These are phyloP conservation scores for Nyctanthes arbortristis DNA, from an alignment of 257 asterid species.

Conservation along the genomic window DNA sequence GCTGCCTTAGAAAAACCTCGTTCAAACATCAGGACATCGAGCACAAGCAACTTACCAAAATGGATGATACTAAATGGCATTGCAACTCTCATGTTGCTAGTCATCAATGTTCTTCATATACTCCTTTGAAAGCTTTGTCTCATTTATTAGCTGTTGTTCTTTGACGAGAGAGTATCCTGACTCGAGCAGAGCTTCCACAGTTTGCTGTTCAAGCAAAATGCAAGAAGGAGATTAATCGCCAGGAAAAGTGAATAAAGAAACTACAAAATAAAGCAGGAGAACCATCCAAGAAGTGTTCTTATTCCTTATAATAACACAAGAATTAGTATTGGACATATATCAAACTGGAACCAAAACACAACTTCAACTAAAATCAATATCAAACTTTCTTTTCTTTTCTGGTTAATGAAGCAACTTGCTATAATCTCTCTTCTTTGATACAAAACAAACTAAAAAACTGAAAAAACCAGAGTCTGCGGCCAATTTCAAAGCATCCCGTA, in stretches of 20 bases:
- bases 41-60: neutral
- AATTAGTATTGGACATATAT: too few relatives aligned
- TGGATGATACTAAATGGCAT: neutral
- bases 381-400: too few relatives aligned
- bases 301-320: neutral
- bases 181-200: constrained; percentile 72
- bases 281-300: neutral
- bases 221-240: constrained; percentile 9
- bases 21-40: neutral
- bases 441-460: neutral
- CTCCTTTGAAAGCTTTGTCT: constrained; percentile 83
- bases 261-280: neutral
- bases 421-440: neutral
- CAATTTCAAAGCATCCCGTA: neutral
- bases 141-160: constrained; percentile 81
- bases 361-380: too few relatives aligned
- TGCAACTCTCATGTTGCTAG: constrained; percentile 24
- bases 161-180: constrained; percentile 70
- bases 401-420: neutral
- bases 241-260: neutral
- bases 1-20: neutral
- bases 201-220: constrained; percentile 57
- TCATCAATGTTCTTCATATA: constrained; percentile 92
- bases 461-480: neutral
- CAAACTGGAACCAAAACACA: too few relatives aligned